These are phyloP conservation scores for Mycosarcoma mackinlayi DNA, from an alignment of 1,284 basidiomycete species.

Conservation along the genomic window DNA sequence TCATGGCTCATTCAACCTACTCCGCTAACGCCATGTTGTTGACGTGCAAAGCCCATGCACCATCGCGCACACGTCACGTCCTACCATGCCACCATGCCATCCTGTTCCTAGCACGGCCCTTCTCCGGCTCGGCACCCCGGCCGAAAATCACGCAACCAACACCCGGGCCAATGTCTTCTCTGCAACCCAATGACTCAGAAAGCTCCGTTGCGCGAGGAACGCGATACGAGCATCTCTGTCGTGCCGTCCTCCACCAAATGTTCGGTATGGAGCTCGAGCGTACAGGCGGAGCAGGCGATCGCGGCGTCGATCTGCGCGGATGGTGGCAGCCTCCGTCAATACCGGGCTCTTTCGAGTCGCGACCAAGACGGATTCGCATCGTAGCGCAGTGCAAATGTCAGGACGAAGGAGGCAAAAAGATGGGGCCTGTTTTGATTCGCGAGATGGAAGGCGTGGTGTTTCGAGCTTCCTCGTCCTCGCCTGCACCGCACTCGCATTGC, in stretches of 20 bases:
- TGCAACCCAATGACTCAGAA: constrained; percentile 5
- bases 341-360: neutral
- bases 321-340: constrained; percentile 86
- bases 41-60: neutral
- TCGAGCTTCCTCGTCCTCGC: constrained; percentile 21
- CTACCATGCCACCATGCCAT: neutral
- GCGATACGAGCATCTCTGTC: constrained; percentile 80
- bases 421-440: constrained; percentile 81
- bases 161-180: neutral
- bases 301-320: constrained; percentile 86
- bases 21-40: neutral
- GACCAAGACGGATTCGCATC: constrained; percentile 74
- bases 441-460: constrained; percentile 76
- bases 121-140: neutral
- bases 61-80: neutral
- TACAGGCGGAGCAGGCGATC: constrained; percentile 84
- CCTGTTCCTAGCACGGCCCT: neutral
- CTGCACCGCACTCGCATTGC: too few species aligned
- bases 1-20: neutral
- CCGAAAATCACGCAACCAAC: neutral
- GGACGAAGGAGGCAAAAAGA: constrained; percentile 78
- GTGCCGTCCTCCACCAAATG: constrained; percentile 74
- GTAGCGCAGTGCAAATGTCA: constrained; percentile 83
- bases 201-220: constrained; percentile 74
- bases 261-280: constrained; percentile 80